Base-by-base conservation (phyloP, 345 rosid species). In the Eucalyptus victrix region DNA sequence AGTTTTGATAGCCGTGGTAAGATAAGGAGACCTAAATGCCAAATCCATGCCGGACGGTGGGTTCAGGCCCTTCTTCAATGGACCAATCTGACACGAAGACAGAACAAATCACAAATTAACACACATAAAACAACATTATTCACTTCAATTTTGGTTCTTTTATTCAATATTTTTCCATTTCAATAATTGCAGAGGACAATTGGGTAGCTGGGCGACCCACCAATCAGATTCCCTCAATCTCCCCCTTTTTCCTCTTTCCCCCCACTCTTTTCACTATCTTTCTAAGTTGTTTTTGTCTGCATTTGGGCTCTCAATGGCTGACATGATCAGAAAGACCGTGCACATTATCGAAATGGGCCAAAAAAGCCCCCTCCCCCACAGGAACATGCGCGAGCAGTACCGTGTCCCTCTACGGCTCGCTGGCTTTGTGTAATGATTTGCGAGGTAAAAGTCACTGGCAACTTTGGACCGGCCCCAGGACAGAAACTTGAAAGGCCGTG, bases 21-120 rank as follows among this genome's bases (percentile, higher is more conserved):
- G 93, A 91, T 95, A 91, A 44, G 97, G 94, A 18, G 94, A 91
- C 83, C 90, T 91, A 72, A 97, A 95, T 10, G 92, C 89, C 81
- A 97, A 89, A 92, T 96, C 94, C 67, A 94, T 92, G 54, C 95
- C 80, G 16, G 99, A 96, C 42, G 90, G 94, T 88, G 99, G 99
- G 91, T 97, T 97, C 80, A 97, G 86, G 80, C 99, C 99, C 90
- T 94, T 96, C 96, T 94, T 96, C 91, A 97, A 62, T 32, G 95
- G 67, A 88, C 99, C 99, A 51, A 97, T 96, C 99, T 97, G 95
- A 42, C 17, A 51, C 30, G 30, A 28, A 62, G 34, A 26, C 15
- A 49, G 32, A 42, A 86, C 2, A 49, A 49, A 80, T 49, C 18
- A 83, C 50, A 47, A 37, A 76, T 28, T 51, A 58, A 37, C 85